phyloP scores from a whole-genome alignment of 768 basidiomycete genomes.

The Auriscalpium vulgare region DNA sequence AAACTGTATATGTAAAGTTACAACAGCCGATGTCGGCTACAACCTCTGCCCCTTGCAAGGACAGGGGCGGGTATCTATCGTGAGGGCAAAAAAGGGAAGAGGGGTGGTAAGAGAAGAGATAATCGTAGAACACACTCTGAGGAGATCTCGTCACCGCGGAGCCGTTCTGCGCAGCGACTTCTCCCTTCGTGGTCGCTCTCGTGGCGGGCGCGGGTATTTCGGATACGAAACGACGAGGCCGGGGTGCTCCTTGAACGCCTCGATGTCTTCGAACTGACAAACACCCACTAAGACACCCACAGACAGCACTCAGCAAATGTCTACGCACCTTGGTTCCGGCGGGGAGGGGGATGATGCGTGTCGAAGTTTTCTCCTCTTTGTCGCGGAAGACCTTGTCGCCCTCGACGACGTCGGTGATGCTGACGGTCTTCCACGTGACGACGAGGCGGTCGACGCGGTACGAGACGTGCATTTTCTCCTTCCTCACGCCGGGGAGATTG shows the following conservation, averaged over 20 bases:
- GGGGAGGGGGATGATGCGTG: constrained; percentile 62
- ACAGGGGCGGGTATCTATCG: not conserved
- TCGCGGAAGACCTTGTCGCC: constrained; percentile 55
- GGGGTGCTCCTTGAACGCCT: not conserved
- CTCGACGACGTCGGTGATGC: constrained; percentile 54
- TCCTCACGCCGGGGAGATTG: constrained; percentile 60
- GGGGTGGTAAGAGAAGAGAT: not conserved
- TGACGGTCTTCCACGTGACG: constrained; percentile 58
- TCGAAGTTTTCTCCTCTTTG: constrained; percentile 52
- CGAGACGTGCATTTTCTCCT: constrained; percentile 70
- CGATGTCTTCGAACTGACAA: not conserved
- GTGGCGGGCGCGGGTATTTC: not conserved
- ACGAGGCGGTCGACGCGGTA: constrained; percentile 55
- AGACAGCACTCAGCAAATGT: not conserved
- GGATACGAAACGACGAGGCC: not conserved
- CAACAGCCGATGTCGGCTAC: not conserved
- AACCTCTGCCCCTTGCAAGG: not conserved
- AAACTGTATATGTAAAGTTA: not conserved
- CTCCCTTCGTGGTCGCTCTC: not conserved
- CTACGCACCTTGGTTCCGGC: constrained; percentile 59
- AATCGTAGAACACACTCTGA: not conserved
- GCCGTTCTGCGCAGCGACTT: not conserved
- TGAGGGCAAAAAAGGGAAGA: not conserved
- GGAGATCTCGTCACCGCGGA: not conserved
- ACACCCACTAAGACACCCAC: not conserved